Base-by-base conservation (phyloP, 768 basidiomycete species). In the Serendipita vermifera region DNA sequence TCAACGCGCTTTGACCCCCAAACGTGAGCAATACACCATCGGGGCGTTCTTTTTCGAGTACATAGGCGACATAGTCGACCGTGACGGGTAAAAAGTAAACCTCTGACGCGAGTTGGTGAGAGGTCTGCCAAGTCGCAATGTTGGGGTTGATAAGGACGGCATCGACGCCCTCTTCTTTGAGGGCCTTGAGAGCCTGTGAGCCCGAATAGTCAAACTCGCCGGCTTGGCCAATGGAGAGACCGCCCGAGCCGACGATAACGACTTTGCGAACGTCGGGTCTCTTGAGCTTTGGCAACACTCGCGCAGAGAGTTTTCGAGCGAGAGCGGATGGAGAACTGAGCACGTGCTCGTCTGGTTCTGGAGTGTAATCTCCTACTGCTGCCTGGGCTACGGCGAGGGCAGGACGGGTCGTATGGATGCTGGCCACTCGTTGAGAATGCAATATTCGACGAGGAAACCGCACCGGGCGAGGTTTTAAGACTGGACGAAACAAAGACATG, bases 171-270 rank as follows among this genome's bases (percentile, higher is more conserved):
- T 93, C 90, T 69, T 99, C 96, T 62, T 84, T 81, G 54, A 99
- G 82, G 14, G 96, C 96, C 69, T 99, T 98, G 71, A 99, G 81
- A 7, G 96, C 96, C 70, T 99, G 96, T 4, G 94, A 97, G 41
- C 96, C 96, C 17, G 94, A 97, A 68, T 99, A 99, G 69, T 99
- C 96, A 69, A 99, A 99, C 72, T 99, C 96, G 69, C 96, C 96
- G 3, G 96, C 96, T 69, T 99, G 96, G 27, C 96, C 96, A 57
- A 99, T 99, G 64, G 83, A 85, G 41, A 99, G 81, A 55, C 96
- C 96, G 62, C 96, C 96, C 62, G 84, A 87, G 58, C 96, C 96
- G 22, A 99, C 91, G 59, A 98, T 90, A 62, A 97, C 79, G 54
- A 98, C 96, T 65, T 91, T 92, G 69, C 85, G 81, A 54, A 98